Evolutionary conservation across 805 yeast genomes (phyloP), one percentile per base, ranked within the genome.

Genomic region (Metschnikowia kofuensis): DNA sequence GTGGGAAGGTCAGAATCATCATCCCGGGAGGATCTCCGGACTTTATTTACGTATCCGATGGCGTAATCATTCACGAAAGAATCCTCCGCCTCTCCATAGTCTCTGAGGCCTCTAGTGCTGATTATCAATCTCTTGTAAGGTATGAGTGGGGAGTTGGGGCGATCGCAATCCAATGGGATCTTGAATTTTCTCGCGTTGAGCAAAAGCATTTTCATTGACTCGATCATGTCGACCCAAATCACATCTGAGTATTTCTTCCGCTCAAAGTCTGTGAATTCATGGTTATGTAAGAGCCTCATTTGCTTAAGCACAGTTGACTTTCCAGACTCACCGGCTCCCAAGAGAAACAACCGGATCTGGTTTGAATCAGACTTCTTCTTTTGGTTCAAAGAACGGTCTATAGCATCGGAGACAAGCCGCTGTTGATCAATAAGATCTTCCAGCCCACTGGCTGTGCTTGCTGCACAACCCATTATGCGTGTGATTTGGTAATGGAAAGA

Each of bases 281-380:
- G 85, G 51, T 89, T 87, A 64, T 94, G 97, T 38, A 90, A 66
- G 14, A 94, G 74, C 57, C 87, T 82, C 82, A 91, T 78, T 64
- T 91, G 97, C 66, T 91, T 91, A 55, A 91, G 69, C 7, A 91
- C 96, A 0, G 98, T 91, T 2, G 96, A 87, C 64, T 91, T 91
- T 6, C 98, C 97, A 44, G 92, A 84, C 63, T 91, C 98, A 5
- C 97, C 98, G 0, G 98, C 88, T 38, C 98, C 97, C 34, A 90
- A 69, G n/a, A 92, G 72, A 36, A 92, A 67, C 52, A 92, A 72
- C 63, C 85, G 89, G 34, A 85, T 77, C 56, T 80, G 84, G 51
- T 80, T 79, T 58, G 76, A 80, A 40, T 78, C 83, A 42, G 73
- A 69, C 50, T 77, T 78, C 52, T 76, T 79, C 35, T 55, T 79